A percentile compares a stretch with the other conserved stretches of the same genome.
phyloP scores from a whole-genome alignment of 1,284 basidiomycete genomes.

The Ustilago curta region DNA sequence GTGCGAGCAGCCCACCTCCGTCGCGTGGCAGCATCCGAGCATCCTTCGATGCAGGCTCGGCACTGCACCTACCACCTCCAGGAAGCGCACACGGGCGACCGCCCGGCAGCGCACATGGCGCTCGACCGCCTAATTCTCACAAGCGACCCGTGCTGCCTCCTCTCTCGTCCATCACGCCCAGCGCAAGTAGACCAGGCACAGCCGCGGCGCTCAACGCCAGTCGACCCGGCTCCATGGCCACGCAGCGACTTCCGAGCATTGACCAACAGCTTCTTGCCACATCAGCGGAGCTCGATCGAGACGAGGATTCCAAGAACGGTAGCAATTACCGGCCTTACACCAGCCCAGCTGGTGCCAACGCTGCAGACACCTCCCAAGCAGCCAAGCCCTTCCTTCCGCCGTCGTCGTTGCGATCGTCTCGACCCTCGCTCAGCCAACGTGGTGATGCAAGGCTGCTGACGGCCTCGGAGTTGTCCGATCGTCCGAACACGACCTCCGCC shows the following conservation, averaged over 20 bases:
- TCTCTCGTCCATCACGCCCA: constrained; percentile 48
- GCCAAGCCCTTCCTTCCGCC: constrained; percentile 40
- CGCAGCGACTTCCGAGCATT: constrained; percentile 49
- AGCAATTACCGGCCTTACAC: constrained; percentile 37
- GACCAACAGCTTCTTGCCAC: constrained; percentile 49
- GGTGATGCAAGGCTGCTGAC: constrained; percentile 23
- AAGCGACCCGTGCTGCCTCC: constrained; percentile 61
- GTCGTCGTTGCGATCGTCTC: constrained; percentile 36
- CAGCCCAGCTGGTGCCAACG: constrained; percentile 43
- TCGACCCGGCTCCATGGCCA: constrained; percentile 29
- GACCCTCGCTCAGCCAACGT: constrained; percentile 30
- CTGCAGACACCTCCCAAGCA: constrained; percentile 14
- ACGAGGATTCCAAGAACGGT: constrained; percentile 25
- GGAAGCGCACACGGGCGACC: constrained; percentile 53
- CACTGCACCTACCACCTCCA: constrained; percentile 38
- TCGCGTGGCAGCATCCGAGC: constrained; percentile 42
- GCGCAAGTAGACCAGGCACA: constrained; percentile 56
- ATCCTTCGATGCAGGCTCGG: constrained; percentile 37
- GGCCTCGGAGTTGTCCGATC: constrained; percentile 20
- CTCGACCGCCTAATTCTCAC: constrained; percentile 40
- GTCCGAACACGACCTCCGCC: constrained; percentile 11
- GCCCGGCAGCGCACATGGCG: constrained; percentile 41
- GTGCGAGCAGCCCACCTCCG: constrained; percentile 43
- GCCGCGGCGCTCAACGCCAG: constrained; percentile 34
- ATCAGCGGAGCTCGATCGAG: constrained; percentile 32